Conservation (phyloP, 1,284 basidiomycete genomes). For the Lentinula novae-zelandiae region DNA sequence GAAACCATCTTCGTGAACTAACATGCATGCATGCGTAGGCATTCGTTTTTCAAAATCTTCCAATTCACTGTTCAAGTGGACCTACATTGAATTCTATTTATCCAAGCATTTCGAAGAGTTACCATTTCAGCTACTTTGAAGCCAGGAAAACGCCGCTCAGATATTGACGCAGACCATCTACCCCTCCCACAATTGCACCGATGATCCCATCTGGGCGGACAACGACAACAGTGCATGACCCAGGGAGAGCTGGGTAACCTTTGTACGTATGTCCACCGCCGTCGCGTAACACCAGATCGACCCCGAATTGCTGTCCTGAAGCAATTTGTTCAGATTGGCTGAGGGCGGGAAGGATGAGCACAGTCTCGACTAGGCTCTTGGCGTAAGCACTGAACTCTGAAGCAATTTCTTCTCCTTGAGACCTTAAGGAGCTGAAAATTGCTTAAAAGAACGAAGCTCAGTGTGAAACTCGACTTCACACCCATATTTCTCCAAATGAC, state of each 20-base stretch:
- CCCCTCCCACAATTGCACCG: background rate
- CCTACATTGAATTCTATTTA: no score
- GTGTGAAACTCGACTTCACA: conserved; percentile 28
- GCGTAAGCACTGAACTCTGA: background rate
- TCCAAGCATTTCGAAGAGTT: no score
- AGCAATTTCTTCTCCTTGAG: background rate
- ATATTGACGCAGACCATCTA: background rate
- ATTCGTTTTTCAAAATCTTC: no score
- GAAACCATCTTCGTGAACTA: no score
- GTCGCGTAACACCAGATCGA: background rate
- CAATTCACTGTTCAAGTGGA: no score
- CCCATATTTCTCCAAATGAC: conserved; percentile 22
- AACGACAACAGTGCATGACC: background rate
- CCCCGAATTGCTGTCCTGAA: background rate
- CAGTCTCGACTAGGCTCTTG: background rate
- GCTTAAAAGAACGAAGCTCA: conserved; percentile 28
- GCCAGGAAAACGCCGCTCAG: background rate
- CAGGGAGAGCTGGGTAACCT: background rate
- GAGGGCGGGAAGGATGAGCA: background rate
- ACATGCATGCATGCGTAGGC: no score
- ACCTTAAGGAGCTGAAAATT: conserved; percentile 19
- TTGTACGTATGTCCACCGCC: conserved; percentile 4
- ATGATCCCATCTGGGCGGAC: conserved; percentile 9
- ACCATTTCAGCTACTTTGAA: no score
- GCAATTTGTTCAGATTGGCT: conserved; percentile 9